Evolutionary conservation across 2,329 filamentous ascomycete genomes (phyloP).

Genomic region (Penicillium brevicompactum): DNA sequence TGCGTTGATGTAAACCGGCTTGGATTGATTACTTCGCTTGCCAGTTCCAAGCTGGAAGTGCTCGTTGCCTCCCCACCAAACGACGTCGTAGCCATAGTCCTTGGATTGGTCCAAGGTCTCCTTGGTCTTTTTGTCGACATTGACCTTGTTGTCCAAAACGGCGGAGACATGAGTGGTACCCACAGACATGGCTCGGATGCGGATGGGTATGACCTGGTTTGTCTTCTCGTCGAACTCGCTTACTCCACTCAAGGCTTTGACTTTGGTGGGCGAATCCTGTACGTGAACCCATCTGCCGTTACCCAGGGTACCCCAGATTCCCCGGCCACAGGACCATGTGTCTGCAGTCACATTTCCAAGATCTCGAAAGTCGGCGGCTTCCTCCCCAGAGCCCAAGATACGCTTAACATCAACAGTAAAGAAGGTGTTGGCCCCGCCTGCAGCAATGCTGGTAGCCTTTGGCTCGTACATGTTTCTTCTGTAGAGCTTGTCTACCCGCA

Average conservation of each 20-base stretch:
- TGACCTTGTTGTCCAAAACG: slow-evolving; percentile 78
- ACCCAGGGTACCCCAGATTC: slow-evolving; percentile 80
- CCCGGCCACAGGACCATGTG: slow-evolving; percentile 83
- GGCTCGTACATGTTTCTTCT: slow-evolving; percentile 63
- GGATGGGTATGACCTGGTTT: slow-evolving; percentile 73
- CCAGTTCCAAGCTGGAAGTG: slow-evolving; percentile 91
- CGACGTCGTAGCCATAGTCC: slow-evolving; percentile 86
- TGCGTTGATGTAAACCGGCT: slow-evolving; percentile 77
- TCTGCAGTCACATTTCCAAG: slow-evolving; percentile 68
- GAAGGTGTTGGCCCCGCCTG: slow-evolving; percentile 84
- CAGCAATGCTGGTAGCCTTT: slow-evolving; percentile 74
- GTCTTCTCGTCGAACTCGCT: slow-evolving; percentile 81
- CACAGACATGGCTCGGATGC: slow-evolving; percentile 70
- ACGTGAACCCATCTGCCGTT: slow-evolving; percentile 89
- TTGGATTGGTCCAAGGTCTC: slow-evolving; percentile 65
- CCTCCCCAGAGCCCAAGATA: slow-evolving; percentile 51
- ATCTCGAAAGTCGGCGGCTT: slow-evolving; percentile 42
- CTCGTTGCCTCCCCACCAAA: slow-evolving; percentile 97
- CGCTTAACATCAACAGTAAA: slow-evolving; percentile 79
- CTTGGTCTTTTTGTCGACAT: slow-evolving; percentile 57
- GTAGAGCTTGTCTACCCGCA: slow-evolving; percentile 75
- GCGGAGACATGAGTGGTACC: slow-evolving; percentile 81
- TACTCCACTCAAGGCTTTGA: slow-evolving; percentile 79
- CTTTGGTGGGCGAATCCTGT: slow-evolving; percentile 73
- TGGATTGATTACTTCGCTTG: slow-evolving; percentile 76